Evolutionary conservation across 2,329 filamentous ascomycete genomes (phyloP).

Genomic region (Xylariaceae sp.): DNA sequence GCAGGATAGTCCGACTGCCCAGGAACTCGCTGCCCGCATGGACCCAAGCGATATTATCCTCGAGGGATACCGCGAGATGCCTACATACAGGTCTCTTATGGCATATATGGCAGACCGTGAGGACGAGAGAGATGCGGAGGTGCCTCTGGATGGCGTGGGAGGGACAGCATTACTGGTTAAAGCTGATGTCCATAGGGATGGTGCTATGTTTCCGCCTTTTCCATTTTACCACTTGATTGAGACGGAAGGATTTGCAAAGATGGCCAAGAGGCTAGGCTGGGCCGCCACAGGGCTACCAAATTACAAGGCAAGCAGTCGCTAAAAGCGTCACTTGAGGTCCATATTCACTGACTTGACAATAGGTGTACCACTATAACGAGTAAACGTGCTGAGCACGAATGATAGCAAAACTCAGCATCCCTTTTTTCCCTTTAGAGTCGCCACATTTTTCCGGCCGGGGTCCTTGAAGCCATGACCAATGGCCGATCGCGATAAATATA

Average conservation of each 20-base stretch:
- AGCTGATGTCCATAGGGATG: slow-evolving; percentile 93
- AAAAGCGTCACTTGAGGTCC: not conserved
- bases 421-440: slow-evolving; percentile 23
- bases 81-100: slow-evolving; percentile 90
- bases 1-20: slow-evolving; percentile 81
- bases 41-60: slow-evolving; percentile 86
- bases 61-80: slow-evolving; percentile 89
- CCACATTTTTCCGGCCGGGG: slow-evolving; percentile 7
- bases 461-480: slow-evolving; percentile 3
- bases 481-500: not conserved
- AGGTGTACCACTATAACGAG: slow-evolving; percentile 91
- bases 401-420: slow-evolving; percentile 20
- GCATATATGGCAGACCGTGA: slow-evolving; percentile 65
- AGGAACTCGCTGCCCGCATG: slow-evolving; percentile 73
- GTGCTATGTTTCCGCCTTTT: slow-evolving; percentile 97
- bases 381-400: slow-evolving; percentile 40
- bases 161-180: slow-evolving; percentile 91
- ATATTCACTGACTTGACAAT: slow-evolving; percentile 13
- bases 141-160: slow-evolving; percentile 86
- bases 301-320: slow-evolving; percentile 70
- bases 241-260: slow-evolving; percentile 96
- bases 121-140: slow-evolving; percentile 56
- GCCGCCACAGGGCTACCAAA: slow-evolving; percentile 84
- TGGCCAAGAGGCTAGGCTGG: slow-evolving; percentile 87
- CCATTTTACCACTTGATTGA: slow-evolving; percentile 96